Base-by-base conservation (phyloP, 2,329 filamentous ascomycete genomes). In the Calonectria fujianensis region DNA sequence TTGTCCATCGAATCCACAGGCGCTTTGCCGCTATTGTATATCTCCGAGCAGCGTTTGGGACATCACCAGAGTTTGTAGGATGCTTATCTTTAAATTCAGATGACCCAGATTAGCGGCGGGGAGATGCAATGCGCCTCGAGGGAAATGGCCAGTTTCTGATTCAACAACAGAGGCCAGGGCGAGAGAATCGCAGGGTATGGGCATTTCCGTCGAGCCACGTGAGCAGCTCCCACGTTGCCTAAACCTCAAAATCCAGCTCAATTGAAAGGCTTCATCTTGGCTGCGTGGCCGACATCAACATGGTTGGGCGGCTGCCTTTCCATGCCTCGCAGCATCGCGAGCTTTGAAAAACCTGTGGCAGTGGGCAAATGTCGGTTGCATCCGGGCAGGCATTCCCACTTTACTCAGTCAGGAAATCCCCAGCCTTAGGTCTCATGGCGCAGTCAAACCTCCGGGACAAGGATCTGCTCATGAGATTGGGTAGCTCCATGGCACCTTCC, bases 31-130 rank as follows among this genome's bases (percentile, higher is more conserved):
- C 41, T 6, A 37, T 63, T 18, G 32, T 4, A 10, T 18, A 39
- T 16, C 37, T 14, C 37, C 37, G 37, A 39, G 4, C 37, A 16
- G 3, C 37, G 14, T 27, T 18, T 39, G 35, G 37, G 32, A 3
- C 31, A 52, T 35, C 20, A 45, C 29, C 39, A 4, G 41, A 45
- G 41, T 45, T 45, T 20, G 41, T n/a, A 9, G 41, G 31, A 52
- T 67, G 41, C 32, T 52, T 51, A 67, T 52, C 13, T 16, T 32
- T 67, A 67, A 51, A 67, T 39, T 52, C 52, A 32, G 64, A 51
- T 37, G 32, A 14, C 14, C n/a, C 35, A 18, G 20, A 24, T n/a
- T 3, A 35, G 14, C 24, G 6, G 18, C 27, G 13, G n/a, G 11
- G 24, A 37, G 39, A 59, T 59, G 5, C 41, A n/a, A n/a, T 27